Base-by-base conservation (phyloP, 1,284 basidiomycete genomes). In the Puccinia polysora region DNA sequence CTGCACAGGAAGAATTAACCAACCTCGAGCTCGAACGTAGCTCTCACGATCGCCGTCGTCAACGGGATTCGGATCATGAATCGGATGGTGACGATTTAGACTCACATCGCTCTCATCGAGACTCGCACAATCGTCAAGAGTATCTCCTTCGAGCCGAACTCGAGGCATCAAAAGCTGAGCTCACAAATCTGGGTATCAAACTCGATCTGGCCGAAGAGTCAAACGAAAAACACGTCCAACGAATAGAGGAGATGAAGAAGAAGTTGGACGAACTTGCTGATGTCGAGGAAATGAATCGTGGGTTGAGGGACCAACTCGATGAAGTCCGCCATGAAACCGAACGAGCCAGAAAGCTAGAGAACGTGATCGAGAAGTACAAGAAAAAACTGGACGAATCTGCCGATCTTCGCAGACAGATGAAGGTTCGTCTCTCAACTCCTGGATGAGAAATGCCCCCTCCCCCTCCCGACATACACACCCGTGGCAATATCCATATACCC, bases 301-400 rank as follows among this genome's bases (percentile, higher is more conserved):
- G 85, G 75, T 83, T 97, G 73, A 94, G 92, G 78, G 95, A 97
- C 78, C 88, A 96, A 80, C 83, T 97, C 0, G 95, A 98, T 78
- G 95, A 97, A 89, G 91, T 80, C 67, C 34, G 23, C 14, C 92
- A 96, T 81, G 88, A 90, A 3, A 89, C 90, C 2, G 95, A 97
- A 76, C 89, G 88, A 74, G 82, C 93, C 38, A 88, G 91, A 77
- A 97, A 95, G 83, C 89, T 88, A 5, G 95, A 97, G 80, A 95
- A 95, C 77, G 93, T 95, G 38, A 91, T 97, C 84, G 93, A 97
- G 81, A 98, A 97, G 81, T 96, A 97, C 82, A 95, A 95, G 83
- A 95, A 92, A 84, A 97, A 97, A 81, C 84, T 97, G 3, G 95
- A 97, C 77, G 95, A 97, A 79, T 87, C 88, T 3, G 90, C 90